A percentile compares a stretch with the other conserved stretches of the same genome.
These are phyloP conservation scores for Cladorrhinum sp. DNA, from an alignment of 2,329 filamentous ascomycete genomes.

Conservation along the genomic window DNA sequence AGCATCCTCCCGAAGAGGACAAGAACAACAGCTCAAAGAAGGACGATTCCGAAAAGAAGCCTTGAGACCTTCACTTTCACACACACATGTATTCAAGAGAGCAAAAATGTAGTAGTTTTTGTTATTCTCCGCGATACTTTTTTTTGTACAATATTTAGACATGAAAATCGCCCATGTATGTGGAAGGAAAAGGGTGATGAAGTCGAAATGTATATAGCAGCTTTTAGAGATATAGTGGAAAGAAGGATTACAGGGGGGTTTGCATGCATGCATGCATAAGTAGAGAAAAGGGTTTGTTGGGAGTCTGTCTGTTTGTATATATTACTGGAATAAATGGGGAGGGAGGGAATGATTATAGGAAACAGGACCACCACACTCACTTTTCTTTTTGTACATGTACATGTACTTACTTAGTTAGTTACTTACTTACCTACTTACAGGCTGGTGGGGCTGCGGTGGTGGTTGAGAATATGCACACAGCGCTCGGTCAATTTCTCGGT, in stretches of 20 bases:
- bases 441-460: not conserved
- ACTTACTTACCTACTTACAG: too few species aligned
- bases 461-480: too few species aligned
- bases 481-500: constrained; percentile 9
- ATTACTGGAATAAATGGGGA: not conserved
- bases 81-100: not conserved
- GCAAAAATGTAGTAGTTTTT: not conserved
- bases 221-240: not conserved
- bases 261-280: too few species aligned
- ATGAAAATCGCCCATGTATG: not conserved
- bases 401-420: not conserved
- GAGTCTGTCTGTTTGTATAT: not conserved
- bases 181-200: not conserved
- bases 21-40: constrained; percentile 14
- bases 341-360: not conserved
- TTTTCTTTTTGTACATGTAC: not conserved
- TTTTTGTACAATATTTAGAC: too few species aligned
- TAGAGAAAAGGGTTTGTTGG: not conserved
- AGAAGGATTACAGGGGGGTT: too few species aligned
- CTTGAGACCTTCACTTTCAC: not conserved
- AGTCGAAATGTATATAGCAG: not conserved
- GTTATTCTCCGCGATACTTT: too few species aligned
- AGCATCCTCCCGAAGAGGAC: constrained; percentile 32
- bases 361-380: constrained; percentile 2
- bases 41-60: constrained; percentile 31